Evolutionary conservation across 1,139 yeast genomes (phyloP), one percentile per base, ranked within the genome.

Genomic region (Blastobotrys malaysiensis): DNA sequence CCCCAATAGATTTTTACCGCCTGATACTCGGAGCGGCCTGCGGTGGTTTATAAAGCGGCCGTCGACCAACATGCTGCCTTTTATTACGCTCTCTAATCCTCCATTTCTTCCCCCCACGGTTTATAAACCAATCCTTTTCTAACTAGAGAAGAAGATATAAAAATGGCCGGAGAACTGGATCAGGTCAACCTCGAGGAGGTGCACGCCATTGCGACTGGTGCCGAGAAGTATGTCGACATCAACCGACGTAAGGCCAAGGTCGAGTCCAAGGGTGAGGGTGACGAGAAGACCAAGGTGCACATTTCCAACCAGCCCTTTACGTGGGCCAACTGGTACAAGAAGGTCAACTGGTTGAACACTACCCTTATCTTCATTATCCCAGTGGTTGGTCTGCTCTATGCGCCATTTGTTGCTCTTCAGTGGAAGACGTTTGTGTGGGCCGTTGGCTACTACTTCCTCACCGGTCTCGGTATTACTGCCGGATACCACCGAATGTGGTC

Each of bases 291-390:
- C 14, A 73, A 72, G 59, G 77, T 76, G 59, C 97, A 93, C 72
- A 91, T 93, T 60, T 83, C 93, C 50, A 99, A 95, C 71, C 84
- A 86, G 75, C 96, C 97, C 9, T 87, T 95, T 88, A 91, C 97
- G 14, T 59, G 77, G 60, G 60, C 76, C 57, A 93, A 93, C 76
- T 91, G 97, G 95, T 76, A 84, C 69, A 73, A 83, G 67, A 97
- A 93, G 73, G 76, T 93, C 69, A 93, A 93, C 75, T 93, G 99
- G 99, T 77, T 95, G 65, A 93, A 93, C 73, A 75, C 89, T 61
- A 75, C 83, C n/a, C 77, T 93, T 61, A 95, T 91, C 52, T 77
- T 84, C 48, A 73, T 81, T 22, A 73, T 91, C 55, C 99, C 99
- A 11, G 55, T 75, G 2, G 67, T 74, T 59, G 97, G 97, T 44